Evolutionary conservation across 192 early-diverging fungal genomes (phyloP).

Genomic region (Umbelopsis isabellina): DNA sequence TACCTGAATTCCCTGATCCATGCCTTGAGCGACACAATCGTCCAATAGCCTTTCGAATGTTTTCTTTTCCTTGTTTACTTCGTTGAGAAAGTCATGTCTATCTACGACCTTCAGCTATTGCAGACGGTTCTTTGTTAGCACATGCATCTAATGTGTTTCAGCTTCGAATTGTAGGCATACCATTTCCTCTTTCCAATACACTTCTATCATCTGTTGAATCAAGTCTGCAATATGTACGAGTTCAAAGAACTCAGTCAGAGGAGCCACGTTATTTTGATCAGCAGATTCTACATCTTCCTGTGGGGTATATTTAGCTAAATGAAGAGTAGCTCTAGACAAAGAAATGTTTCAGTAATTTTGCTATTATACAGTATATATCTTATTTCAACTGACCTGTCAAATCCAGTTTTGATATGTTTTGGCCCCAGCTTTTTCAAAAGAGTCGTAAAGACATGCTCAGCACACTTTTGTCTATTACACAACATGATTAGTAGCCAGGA

Average conservation of each 20-base stretch:
- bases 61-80: constrained; percentile 91
- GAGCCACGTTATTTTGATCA: constrained; percentile 56
- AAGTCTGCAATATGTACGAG: constrained; percentile 93
- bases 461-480: constrained; percentile 61
- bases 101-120: constrained; percentile 71
- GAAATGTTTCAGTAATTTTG: background rate
- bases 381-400: constrained; percentile 41
- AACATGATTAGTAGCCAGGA: background rate
- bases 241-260: constrained; percentile 86
- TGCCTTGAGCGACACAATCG: constrained; percentile 87
- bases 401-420: constrained; percentile 75
- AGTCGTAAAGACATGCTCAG: constrained; percentile 80
- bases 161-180: constrained; percentile 38
- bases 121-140: background rate
- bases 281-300: constrained; percentile 30
- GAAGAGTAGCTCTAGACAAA: constrained; percentile 47
- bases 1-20: constrained; percentile 89
- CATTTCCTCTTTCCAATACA: constrained; percentile 91
- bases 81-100: constrained; percentile 90
- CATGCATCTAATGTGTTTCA: background rate
- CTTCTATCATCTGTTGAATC: constrained; percentile 92
- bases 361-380: background rate
- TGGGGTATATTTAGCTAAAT: constrained; percentile 50
- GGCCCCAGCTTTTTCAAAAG: constrained; percentile 73
- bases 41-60: constrained; percentile 84